These are phyloP conservation scores for Albizia julibrissin DNA, from an alignment of 306 rosid genomes.

Conservation along the genomic window DNA sequence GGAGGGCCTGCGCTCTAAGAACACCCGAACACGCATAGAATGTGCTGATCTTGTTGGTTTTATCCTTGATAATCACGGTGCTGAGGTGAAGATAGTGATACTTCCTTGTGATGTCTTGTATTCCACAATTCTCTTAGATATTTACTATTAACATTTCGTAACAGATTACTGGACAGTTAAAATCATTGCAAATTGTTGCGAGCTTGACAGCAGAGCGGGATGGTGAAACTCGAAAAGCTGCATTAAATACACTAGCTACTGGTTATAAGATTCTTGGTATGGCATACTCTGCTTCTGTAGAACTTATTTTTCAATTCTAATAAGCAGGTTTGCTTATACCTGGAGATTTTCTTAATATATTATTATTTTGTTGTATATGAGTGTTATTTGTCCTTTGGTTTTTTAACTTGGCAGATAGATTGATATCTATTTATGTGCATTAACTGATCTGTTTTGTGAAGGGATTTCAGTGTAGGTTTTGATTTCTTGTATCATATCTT, in stretches of 20 bases:
- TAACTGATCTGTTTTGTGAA: background rate
- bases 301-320: background rate
- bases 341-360: background rate
- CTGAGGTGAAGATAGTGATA: constrained; percentile 62
- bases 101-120: constrained; percentile 1
- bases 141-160: constrained; percentile 28
- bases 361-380: constrained; percentile 4
- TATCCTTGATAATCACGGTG: constrained; percentile 79
- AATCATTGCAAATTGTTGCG: constrained; percentile 91
- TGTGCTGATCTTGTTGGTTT: constrained; percentile 93
- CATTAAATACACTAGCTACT: constrained; percentile 90
- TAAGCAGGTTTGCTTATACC: background rate
- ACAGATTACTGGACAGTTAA: constrained; percentile 93
- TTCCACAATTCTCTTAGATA: constrained; percentile 18
- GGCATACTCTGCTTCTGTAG: constrained; percentile 25
- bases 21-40: constrained; percentile 94
- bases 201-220: constrained; percentile 96
- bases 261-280: constrained; percentile 98
- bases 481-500: constrained; percentile 3
- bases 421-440: constrained; percentile 16
- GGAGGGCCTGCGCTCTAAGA: constrained; percentile 98
- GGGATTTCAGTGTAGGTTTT: constrained; percentile 11
- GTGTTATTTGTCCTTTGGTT: background rate
- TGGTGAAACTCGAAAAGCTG: constrained; percentile 96
- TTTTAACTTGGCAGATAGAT: background rate